Evolutionary conservation across 2,329 filamentous ascomycete species (phyloP).

Genomic region (Alternaria sp.): DNA sequence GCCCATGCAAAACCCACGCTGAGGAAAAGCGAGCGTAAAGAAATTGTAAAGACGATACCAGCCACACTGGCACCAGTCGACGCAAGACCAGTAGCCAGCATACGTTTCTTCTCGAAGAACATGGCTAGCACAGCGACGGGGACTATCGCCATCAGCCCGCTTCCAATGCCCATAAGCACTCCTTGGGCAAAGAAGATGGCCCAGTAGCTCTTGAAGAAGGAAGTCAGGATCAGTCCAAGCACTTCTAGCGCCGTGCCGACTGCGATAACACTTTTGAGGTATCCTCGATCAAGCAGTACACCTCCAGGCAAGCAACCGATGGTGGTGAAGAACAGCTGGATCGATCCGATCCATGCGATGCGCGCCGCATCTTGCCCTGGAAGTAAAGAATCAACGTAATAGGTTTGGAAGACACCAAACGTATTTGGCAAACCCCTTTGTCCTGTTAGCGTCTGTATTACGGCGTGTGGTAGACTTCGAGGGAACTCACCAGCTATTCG

Average conservation of each 20-base stretch:
- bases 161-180: constrained; percentile 44
- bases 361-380: constrained; percentile 24
- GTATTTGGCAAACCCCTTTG: constrained; percentile 39
- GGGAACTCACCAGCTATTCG: constrained; percentile 47
- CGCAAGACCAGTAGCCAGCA: constrained; percentile 43
- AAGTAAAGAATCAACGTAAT: constrained; percentile 34
- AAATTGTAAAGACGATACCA: constrained; percentile 44
- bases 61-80: constrained; percentile 47
- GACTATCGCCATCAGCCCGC: constrained; percentile 39
- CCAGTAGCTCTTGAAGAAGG: constrained; percentile 32
- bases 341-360: constrained; percentile 50
- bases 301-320: constrained; percentile 43
- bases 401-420: constrained; percentile 46
- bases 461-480: not conserved
- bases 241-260: constrained; percentile 39
- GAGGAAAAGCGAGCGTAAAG: constrained; percentile 41
- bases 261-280: constrained; percentile 42
- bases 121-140: constrained; percentile 40
- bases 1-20: constrained; percentile 43
- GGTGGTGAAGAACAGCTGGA: constrained; percentile 47
- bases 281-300: constrained; percentile 40
- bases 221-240: constrained; percentile 26
- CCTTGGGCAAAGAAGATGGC: constrained; percentile 46
- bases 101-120: constrained; percentile 48
- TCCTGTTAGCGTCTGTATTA: constrained; percentile 38